Percentiles rank a stretch among this genome's conserved stretches.
phyloP scores from a whole-genome alignment of 2,329 filamentous ascomycete species.

The Pseudogymnoascus sp. region DNA sequence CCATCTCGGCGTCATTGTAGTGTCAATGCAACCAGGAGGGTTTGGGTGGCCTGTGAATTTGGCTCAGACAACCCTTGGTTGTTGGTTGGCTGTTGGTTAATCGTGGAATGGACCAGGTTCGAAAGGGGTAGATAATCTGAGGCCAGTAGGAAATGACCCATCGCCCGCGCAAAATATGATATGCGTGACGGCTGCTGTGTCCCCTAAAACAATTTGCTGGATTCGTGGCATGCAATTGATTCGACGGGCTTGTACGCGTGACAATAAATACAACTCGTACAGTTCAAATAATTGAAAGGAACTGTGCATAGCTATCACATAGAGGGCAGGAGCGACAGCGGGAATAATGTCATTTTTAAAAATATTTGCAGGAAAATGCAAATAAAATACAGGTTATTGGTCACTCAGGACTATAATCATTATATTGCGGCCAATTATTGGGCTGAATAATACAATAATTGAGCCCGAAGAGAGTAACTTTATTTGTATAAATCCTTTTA shows the following conservation, averaged over 20 bases:
- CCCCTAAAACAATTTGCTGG: not conserved
- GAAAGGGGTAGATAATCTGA: constrained; percentile 1
- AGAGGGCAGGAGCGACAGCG: not conserved
- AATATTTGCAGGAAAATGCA: not conserved
- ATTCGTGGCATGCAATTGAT: constrained; percentile 1
- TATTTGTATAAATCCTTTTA: not conserved
- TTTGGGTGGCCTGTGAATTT: not conserved
- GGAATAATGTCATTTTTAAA: not conserved
- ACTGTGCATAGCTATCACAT: not conserved
- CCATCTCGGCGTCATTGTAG: not conserved
- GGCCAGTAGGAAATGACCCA: constrained; percentile 2
- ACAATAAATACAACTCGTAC: not conserved
- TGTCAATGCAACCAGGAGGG: not conserved
- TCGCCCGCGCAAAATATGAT: constrained; percentile 3
- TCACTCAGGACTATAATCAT: not conserved
- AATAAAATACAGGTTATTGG: not conserved
- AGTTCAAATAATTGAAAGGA: not conserved
- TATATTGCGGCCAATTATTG: not conserved
- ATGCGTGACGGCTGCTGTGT: not conserved
- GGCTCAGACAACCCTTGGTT: not conserved
- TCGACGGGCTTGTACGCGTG: constrained; percentile 3
- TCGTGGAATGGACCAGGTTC: not conserved
- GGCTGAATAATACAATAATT: not conserved
- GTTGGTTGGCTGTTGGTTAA: not conserved
- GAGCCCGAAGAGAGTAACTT: not conserved